Base-by-base conservation (phyloP, 139 green algal species). In the Bryopsis sp. region DNA sequence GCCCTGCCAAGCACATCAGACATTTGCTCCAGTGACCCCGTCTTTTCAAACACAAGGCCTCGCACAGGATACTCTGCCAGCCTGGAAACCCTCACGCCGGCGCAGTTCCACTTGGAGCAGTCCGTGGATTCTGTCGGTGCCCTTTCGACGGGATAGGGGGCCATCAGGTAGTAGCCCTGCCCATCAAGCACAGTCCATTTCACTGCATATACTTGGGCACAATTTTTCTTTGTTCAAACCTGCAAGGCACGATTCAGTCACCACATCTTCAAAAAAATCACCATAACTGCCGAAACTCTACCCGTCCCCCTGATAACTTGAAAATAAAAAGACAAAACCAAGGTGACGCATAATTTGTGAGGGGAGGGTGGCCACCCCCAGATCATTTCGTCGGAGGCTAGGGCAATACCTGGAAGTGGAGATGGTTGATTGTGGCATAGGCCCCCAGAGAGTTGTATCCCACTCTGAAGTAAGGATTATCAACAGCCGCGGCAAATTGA, bases 391-490 rank as follows among this genome's bases (percentile, higher is more conserved):
- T n/a, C n/a, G n/a, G n/a, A n/a, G n/a, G n/a, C n/a, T n/a, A n/a
- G n/a, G n/a, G n/a, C n/a, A n/a, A n/a, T 19, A 87, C 87, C 85
- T 99, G 94, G 79, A 97, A 99, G 81, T 99, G 94, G 54, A 99
- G 85, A 73, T 99, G 94, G 83, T 99, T 99, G 82, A 99, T 95
- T 47, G 94, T 98, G 48, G 85, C 94, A 59, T 94, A 99, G 2
- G 94, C 94, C 28, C 94, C 94, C 47, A 99, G 82, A 0, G 84
- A 93, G 78, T 99, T 99, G 85, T 90, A 99, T 39, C 90, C 90
- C 6, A 98, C 76, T 3, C 93, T 79, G 66, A 99, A 92, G 79
- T 90, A 90, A n/a, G 87, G 84, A 77, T 94, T 96, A 78, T 84
- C 78, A 19, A 82, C 76, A 75, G 97, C 86, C 2, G 76, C 48